Percentiles rank a stretch among this genome's conserved stretches.
Conservation (phyloP, 495 filamentous ascomycete species). For the Penicillium simplicissimum region DNA sequence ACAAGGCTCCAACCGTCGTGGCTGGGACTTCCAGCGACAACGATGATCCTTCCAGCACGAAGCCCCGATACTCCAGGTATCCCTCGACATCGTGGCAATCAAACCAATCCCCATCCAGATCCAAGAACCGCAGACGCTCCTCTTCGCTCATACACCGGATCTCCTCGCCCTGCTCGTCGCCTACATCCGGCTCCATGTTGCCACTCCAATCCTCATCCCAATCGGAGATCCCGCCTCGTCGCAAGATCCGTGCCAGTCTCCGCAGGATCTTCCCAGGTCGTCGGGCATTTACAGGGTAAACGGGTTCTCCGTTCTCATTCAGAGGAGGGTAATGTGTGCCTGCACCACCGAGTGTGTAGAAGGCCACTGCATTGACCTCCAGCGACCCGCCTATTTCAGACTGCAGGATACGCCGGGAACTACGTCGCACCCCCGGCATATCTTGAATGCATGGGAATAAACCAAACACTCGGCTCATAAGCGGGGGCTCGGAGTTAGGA, state of each 20-base stretch:
- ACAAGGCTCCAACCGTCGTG: conserved; percentile 14
- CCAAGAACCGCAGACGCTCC: conserved; percentile 19
- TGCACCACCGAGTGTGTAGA: conserved; percentile 66
- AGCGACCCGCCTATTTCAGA: conserved; percentile 39
- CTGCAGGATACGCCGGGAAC: conserved; percentile 38
- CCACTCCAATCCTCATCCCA: conserved; percentile 36
- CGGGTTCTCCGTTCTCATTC: conserved; percentile 15
- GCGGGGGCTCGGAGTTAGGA: conserved; percentile 49
- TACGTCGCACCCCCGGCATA: conserved; percentile 47
- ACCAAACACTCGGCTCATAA: conserved; percentile 62
- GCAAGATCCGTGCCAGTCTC: conserved; percentile 22
- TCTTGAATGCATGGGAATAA: conserved; percentile 64
- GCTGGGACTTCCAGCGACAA: conserved; percentile 25
- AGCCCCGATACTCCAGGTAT: conserved; percentile 25
- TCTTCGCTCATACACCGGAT: conserved; percentile 13
- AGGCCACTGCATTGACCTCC: conserved; percentile 58
- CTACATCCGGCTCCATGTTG: conserved; percentile 16
- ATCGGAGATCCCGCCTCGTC: conserved; percentile 27
- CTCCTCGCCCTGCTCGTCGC: background rate
- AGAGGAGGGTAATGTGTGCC: conserved; percentile 54
- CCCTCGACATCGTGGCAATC: conserved; percentile 36
- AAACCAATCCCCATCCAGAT: conserved; percentile 34
- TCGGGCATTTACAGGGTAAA: conserved; percentile 26
- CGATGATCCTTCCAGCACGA: conserved; percentile 21
- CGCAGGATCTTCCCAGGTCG: conserved; percentile 26